phyloP scores from a whole-genome alignment of 257 asterid genomes.

The Solanum bukasovii region DNA sequence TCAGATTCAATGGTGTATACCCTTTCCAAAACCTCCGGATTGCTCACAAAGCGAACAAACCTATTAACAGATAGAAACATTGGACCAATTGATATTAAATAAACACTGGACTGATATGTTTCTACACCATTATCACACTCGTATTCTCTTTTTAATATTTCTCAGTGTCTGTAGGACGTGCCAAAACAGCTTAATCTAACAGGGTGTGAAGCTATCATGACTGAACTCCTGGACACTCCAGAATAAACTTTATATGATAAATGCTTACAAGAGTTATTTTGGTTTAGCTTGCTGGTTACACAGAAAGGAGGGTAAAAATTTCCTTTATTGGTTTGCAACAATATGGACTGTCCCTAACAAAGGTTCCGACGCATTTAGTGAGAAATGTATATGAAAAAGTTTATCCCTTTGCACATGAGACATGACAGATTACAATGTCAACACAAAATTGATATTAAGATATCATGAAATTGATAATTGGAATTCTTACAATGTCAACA shows the following conservation, averaged over 20 bases:
- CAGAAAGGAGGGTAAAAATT: background rate
- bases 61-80: constrained; percentile 30
- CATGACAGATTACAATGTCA: background rate
- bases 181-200: background rate
- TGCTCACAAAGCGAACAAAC: constrained; percentile 99
- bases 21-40: constrained; percentile 95
- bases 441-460: background rate
- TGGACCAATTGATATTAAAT: background rate
- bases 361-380: background rate
- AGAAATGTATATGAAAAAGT: background rate
- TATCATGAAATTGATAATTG: background rate
- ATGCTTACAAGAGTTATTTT: background rate
- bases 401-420: background rate
- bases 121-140: background rate
- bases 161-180: background rate
- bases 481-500: background rate
- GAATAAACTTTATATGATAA: background rate
- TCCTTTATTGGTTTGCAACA: background rate
- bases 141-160: background rate
- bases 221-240: background rate
- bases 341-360: background rate
- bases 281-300: background rate
- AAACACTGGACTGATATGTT: background rate
- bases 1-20: constrained; percentile 76
- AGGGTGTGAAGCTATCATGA: background rate